Percentiles rank a stretch among this genome's conserved stretches.
Conservation (phyloP, 1,139 yeast species). For the Pneumocystis wakefieldiae region DNA sequence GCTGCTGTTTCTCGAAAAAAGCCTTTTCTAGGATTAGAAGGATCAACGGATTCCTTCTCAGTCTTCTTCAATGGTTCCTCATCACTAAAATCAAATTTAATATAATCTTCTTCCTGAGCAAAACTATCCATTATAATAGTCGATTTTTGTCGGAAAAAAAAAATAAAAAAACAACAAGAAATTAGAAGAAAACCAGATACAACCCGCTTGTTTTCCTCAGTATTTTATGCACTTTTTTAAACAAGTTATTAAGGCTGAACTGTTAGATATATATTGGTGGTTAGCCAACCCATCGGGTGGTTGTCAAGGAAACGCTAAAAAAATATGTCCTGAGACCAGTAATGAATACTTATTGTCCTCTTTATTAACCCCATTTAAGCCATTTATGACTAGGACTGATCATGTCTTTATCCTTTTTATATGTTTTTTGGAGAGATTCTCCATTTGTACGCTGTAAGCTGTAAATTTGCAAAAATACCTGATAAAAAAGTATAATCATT, state of each 20-base stretch:
- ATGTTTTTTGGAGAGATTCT: too few species aligned
- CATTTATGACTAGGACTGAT: too few species aligned
- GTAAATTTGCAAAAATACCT: background rate
- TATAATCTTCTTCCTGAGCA: constrained; percentile 17
- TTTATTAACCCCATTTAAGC: too few species aligned
- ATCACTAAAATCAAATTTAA: constrained; percentile 23
- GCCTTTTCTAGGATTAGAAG: background rate
- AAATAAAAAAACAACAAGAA: background rate
- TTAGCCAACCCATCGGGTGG: background rate
- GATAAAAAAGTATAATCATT: too few species aligned
- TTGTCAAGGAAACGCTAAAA: background rate
- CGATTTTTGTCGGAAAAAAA: background rate
- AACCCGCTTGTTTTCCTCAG: background rate
- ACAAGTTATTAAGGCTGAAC: background rate
- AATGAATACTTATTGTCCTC: background rate
- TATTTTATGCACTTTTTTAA: background rate
- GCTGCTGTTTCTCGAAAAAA: constrained; percentile 12
- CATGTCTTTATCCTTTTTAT: too few species aligned
- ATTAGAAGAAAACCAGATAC: background rate
- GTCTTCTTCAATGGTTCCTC: constrained; percentile 16
- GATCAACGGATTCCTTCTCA: background rate
- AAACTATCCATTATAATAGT: background rate
- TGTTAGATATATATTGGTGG: background rate
- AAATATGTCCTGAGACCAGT: background rate
- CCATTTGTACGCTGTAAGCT: background rate